Base-by-base conservation (phyloP, 2,329 filamentous ascomycete species). In the Dryadomyces quercivorus region DNA sequence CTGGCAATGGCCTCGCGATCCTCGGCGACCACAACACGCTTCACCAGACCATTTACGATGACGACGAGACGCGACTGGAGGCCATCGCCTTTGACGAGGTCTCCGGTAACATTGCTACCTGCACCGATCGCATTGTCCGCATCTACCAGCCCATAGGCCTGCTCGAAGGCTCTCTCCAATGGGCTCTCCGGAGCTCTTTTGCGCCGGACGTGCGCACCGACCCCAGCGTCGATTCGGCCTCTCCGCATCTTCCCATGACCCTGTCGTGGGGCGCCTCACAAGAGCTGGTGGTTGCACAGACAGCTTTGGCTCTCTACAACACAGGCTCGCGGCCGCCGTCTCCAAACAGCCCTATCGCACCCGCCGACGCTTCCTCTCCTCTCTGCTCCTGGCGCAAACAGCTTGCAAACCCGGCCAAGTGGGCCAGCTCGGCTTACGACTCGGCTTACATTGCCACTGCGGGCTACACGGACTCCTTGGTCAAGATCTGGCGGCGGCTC, bases 401-500 rank as follows among this genome's bases (percentile, higher is more conserved):
- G 45, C 74, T 97, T 7, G 85, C 91, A 2, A 90, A 79, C 63
- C 77, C 84, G 0, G 81, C 81, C 42, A 86, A 86, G 63, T 80
- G 85, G 55, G 90, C 90, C 2, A 74, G 77, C 9, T 82, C 96
- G 61, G 95, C 92, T 1, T 88, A 88, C 59, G 92, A 95, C 66
- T 91, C 88, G 13, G 84, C 84, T 20, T 82, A 95, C 57, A 88
- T 97, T 53, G 92, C 90, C 18, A 91, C 88, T 1, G 80, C 86
- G 13, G 86, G 89, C 45, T 73, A 76, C 51, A 81, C 88, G 64
- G 93, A 97, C 67, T 78, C 85, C 52, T 72, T 97, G 20, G 83
- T 95, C 60, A 97, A 98, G 70, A 80, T 97, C 62, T 98, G 94
- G 93, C 82, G 90, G 59, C 80, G 92, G 53, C 73, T 95, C 22